Base-by-base conservation (phyloP, 164 flowering plant genomes). In the Malania oleifera region DNA sequence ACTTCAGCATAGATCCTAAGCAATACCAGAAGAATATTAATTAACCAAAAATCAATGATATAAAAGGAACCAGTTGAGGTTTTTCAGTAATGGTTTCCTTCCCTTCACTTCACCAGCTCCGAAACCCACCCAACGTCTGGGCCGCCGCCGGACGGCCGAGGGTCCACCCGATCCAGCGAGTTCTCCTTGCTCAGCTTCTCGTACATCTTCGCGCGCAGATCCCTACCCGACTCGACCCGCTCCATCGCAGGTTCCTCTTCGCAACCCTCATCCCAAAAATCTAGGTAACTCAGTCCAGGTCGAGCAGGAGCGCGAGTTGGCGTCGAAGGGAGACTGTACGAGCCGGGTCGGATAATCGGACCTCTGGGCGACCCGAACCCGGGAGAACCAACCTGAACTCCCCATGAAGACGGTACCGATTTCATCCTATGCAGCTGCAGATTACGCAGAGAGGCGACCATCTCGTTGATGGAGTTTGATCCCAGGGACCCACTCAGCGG, bases 101-200 rank as follows among this genome's bases (percentile, higher is more conserved):
- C 37, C 3, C 1, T 29, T 84, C 73, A 86, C 75, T 70, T 65
- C 31, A 86, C 70, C 31, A 91, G 81, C 29, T 88, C 91, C 11
- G 91, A 77, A 0, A 86, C 81, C 96, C 96, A 91, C 2, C 75
- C 88, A 10, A 91, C 74, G 68, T 89, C 91, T 7, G 89, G 91
- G 12, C 38, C 62, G 22, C 38, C 17, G 26, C 26, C 12, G 0
- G 45, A 27, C 19, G 57, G 48, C 0, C 53, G 49, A 51, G 76
- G 63, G 7, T 59, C 70, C 0, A 25, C 65, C 39, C 71, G 70
- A 7, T 52, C 69, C 60, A 80, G 24, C 0, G 82, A 75, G 54
- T 84, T 86, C 64, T 82, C 84, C 47, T 68, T 79, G 47, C 80
- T 82, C 67, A 84, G 70, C 63, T 75, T 86, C 75, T 79, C 82